phyloP scores from a whole-genome alignment of 2,329 filamentous ascomycete genomes.

The Hypoxylon sp. region DNA sequence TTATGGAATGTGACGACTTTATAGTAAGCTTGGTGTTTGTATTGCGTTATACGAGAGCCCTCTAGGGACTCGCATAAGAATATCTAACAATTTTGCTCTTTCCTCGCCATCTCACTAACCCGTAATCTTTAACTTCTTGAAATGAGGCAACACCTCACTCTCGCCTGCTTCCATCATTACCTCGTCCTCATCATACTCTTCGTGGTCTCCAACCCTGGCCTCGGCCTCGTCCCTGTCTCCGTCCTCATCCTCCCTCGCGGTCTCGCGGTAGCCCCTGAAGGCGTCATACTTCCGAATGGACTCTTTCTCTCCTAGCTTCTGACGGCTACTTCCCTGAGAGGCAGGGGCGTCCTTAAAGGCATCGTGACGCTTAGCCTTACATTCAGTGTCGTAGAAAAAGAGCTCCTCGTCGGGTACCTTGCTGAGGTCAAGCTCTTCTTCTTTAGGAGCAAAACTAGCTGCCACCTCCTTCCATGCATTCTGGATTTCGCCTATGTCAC shows the following conservation, averaged over 20 bases:
- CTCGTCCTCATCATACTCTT: neutral
- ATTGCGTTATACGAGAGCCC: too few relatives aligned
- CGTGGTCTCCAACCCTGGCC: neutral
- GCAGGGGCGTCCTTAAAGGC: neutral
- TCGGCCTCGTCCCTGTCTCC: neutral
- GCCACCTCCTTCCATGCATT: neutral
- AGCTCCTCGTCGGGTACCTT: slow-evolving; percentile 23
- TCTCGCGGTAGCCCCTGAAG: slow-evolving; percentile 9
- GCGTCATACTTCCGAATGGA: slow-evolving; percentile 6
- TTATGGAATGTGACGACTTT: neutral
- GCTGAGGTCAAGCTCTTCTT: neutral
- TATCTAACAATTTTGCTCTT: neutral
- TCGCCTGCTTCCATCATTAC: neutral
- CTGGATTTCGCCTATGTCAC: neutral
- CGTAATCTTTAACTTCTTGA: neutral
- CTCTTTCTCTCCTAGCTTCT: neutral
- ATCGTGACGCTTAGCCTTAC: slow-evolving; percentile 12
- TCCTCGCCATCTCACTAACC: neutral
- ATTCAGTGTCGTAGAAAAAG: slow-evolving; percentile 26
- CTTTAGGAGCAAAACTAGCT: neutral
- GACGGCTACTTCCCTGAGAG: neutral
- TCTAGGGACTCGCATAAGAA: too few relatives aligned
- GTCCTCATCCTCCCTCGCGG: neutral
- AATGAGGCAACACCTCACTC: neutral
- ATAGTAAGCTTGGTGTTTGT: too few relatives aligned